Evolutionary conservation across 192 early-diverging fungal species (phyloP), one percentile per base, ranked within the genome.

Genomic region (Coemansia sp.): DNA sequence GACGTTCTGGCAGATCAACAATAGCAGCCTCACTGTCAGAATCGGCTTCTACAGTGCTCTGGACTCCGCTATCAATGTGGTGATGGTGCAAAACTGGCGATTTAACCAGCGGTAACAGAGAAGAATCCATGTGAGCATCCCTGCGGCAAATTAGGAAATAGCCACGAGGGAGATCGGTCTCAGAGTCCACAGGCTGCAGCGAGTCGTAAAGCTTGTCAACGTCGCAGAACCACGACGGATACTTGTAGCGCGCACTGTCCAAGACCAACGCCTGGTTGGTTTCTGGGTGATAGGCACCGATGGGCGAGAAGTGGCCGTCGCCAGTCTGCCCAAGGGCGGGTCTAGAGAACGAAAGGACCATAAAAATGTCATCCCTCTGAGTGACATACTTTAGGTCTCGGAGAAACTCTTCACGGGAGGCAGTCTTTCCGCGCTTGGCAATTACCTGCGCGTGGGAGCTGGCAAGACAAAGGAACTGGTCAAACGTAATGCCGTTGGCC

Each of bases 241-340:
- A 95, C 79, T 95, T 93, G 80, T 90, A 95, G 11, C 89, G 78
- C 0, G 93, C 95, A 10, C 87, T 90, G 63, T 98, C 95, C 18
- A 95, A 69, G 7, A 98, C 89, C 39, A 98, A 74, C 4, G 86
- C 91, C 62, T 81, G 82, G 52, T 90, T 83, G 6, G 78, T 68
- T n/a, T 71, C 85, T 11, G 84, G 78, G 46, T 92, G 84, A 61
- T 89, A 95, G 5, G 85, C 91, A 10, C 87, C 92, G 58, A 98
- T 87, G 15, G 95, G 95, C n/a, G 78, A 87, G 53, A 94, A 97
- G 57, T 97, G 94, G 1, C 94, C 95, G 64, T 96, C 93, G 25
- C 95, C 95, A 2, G 93, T 98, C 70, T 95, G 93, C 11, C 82
- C 80, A 23, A 98, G 78, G 0, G 79, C 61, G 19, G 81, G 77